Conservation (phyloP, 805 yeast species). For the Cephaloascus albidus region DNA sequence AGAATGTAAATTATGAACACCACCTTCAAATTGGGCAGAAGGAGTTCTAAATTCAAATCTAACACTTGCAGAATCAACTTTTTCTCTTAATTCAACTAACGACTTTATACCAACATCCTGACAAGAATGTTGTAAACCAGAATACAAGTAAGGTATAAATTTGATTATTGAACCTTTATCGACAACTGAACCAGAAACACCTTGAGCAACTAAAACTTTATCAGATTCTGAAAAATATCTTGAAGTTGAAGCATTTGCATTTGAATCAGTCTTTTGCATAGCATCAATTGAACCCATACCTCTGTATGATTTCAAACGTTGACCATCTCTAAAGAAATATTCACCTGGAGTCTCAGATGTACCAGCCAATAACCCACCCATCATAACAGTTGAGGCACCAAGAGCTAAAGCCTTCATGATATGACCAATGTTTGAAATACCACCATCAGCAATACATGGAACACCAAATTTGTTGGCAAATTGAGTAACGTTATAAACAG, state of each 20-base stretch:
- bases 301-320: conserved; percentile 94
- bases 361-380: conserved; percentile 99
- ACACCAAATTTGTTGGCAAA: conserved; percentile 94
- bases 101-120: conserved; percentile 92
- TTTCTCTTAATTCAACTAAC: conserved; percentile 49
- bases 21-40: conserved; percentile 98
- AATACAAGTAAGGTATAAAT: conserved; percentile 87
- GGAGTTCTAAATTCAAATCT: conserved; percentile 98
- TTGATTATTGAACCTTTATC: conserved; percentile 95
- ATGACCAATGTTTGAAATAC: conserved; percentile 98
- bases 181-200: conserved; percentile 94
- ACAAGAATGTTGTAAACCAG: conserved; percentile 96
- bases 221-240: conserved; percentile 97
- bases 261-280: conserved; percentile 82
- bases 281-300: conserved; percentile 99
- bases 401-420: conserved; percentile 92
- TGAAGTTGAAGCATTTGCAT: conserved; percentile 95
- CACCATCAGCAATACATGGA: conserved; percentile 99
- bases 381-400: conserved; percentile 97
- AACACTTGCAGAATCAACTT: conserved; percentile 58
- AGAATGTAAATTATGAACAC: conserved; percentile 92
- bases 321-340: conserved; percentile 95
- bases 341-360: conserved; percentile 98
- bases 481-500: conserved; percentile 89
- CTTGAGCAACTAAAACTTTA: conserved; percentile 95